phyloP scores from a whole-genome alignment of 129 eudicot species.

The Rutidosis leptorrhynchoides region DNA sequence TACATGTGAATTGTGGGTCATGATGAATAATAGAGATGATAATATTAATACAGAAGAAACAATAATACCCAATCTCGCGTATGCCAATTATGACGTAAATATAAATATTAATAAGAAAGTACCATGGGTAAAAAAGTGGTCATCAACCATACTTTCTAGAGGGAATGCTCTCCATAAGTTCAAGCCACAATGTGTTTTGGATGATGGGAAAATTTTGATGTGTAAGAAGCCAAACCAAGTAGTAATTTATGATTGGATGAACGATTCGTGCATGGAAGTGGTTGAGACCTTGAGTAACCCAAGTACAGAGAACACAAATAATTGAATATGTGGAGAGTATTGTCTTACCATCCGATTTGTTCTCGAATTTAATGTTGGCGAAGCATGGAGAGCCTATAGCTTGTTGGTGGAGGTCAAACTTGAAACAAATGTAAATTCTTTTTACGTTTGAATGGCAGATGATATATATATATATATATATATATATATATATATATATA shows the following conservation, averaged over 20 bases:
- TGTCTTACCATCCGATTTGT: constrained; percentile 12
- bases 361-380: not conserved
- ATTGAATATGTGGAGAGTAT: constrained; percentile 10
- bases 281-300: not conserved
- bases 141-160: not conserved
- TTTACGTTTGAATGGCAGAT: too few species aligned
- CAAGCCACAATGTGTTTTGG: not conserved
- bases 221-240: not conserved
- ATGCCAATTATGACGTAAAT: too few species aligned
- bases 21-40: constrained; percentile 6
- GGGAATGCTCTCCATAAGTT: not conserved
- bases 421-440: too few species aligned
- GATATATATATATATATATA: too few species aligned
- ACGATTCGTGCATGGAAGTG: not conserved
- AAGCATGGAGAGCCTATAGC: too few species aligned
- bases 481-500: too few species aligned
- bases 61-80: too few species aligned
- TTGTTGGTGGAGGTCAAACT: not conserved
- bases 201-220: not conserved
- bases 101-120: too few species aligned
- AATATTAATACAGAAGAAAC: too few species aligned
- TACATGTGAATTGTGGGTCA: not conserved
- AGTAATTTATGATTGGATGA: constrained; percentile 14
- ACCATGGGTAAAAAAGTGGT: not conserved
- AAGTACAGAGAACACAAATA: not conserved